Evolutionary conservation across 176 grass and related monocot genomes (phyloP).

Genomic region (Oryza punctata): DNA sequence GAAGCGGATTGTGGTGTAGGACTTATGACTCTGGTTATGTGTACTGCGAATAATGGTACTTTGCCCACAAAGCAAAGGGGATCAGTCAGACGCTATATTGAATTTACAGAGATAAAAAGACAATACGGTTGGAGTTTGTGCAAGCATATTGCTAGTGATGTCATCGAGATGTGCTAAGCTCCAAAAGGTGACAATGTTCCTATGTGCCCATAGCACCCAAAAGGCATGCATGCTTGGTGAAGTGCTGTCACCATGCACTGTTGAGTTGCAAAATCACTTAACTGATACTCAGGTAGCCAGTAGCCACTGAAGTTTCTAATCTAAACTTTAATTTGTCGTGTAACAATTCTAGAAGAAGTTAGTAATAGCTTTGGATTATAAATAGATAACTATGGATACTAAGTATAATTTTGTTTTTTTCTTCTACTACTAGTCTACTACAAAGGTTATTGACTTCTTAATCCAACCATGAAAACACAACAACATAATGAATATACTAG

Average conservation of each 20-base stretch:
- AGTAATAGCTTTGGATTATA: conserved; percentile 27
- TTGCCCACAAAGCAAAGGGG: conserved; percentile 51
- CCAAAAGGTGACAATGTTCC: conserved; percentile 1
- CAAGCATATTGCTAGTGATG: conserved; percentile 52
- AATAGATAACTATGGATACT: conserved; percentile 28
- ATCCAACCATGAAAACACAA: conserved; percentile 13
- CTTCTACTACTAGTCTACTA: not conserved
- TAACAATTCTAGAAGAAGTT: not conserved
- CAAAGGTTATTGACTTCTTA: conserved; percentile 27
- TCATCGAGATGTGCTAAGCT: conserved; percentile 48
- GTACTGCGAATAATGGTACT: conserved; percentile 26
- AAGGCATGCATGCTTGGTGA: conserved; percentile 32
- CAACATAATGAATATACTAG: conserved; percentile 8
- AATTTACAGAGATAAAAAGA: conserved; percentile 9
- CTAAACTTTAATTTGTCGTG: conserved; percentile 30
- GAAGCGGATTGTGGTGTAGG: conserved; percentile 4
- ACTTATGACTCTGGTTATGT: not conserved
- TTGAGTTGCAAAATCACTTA: conserved; percentile 37
- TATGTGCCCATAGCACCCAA: not conserved
- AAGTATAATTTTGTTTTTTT: conserved; percentile 7
- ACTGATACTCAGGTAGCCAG: conserved; percentile 5
- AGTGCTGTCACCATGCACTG: conserved; percentile 34
- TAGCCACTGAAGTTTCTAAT: conserved; percentile 24
- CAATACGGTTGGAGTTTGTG: conserved; percentile 35
- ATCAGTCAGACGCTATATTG: conserved; percentile 30